Evolutionary conservation across 306 rosid species (phyloP).

Genomic region (Medicago arabica): DNA sequence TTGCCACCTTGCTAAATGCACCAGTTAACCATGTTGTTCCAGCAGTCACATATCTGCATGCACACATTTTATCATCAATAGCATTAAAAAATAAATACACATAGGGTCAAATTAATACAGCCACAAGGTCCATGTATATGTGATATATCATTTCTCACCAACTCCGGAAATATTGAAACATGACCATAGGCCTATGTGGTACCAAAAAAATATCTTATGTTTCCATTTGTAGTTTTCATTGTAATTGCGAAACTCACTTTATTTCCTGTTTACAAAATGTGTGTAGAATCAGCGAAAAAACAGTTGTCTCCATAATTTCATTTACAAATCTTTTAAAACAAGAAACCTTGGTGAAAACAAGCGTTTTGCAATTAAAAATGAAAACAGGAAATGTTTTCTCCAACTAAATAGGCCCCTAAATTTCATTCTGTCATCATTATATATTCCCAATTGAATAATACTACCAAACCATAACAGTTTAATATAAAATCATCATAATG

Average conservation of each 20-base stretch:
- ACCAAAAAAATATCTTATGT: not conserved
- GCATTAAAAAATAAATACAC: conserved; percentile 11
- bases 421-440: too few relatives aligned
- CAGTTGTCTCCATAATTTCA: too few relatives aligned
- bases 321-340: too few relatives aligned
- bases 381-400: too few relatives aligned
- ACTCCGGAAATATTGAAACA: conserved; percentile 3
- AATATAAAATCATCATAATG: not conserved
- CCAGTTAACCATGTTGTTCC: conserved; percentile 93
- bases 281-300: too few relatives aligned
- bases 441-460: too few relatives aligned
- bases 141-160: conserved; percentile 14
- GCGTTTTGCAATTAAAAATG: too few relatives aligned
- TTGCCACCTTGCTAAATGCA: conserved; percentile 86
- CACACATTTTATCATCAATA: conserved; percentile 34
- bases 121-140: not conserved
- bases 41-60: conserved; percentile 78
- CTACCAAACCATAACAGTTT: too few relatives aligned
- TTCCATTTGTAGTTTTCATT: conserved; percentile 1
- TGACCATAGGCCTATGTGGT: not conserved
- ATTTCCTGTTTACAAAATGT: too few relatives aligned
- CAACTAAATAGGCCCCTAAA: too few relatives aligned
- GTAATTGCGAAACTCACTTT: not conserved
- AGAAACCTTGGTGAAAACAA: too few relatives aligned
- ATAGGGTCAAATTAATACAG: conserved; percentile 4